These are phyloP conservation scores for Beauveria scarabaeidicola DNA, from an alignment of 2,329 filamentous ascomycete genomes.

Conservation along the genomic window DNA sequence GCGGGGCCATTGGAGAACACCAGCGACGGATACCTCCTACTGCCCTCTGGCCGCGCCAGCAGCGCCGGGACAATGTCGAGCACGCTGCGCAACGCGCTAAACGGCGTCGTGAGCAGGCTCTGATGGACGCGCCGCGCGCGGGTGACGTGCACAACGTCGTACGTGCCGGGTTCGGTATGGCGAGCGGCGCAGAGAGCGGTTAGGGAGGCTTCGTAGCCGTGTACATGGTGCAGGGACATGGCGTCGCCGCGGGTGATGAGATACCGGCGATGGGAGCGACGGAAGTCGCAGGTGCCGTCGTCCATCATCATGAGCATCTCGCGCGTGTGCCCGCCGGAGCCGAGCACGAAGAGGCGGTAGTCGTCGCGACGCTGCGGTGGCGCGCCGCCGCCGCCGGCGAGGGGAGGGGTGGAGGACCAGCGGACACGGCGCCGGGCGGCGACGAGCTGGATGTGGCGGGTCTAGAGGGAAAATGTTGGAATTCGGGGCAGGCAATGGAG, in stretches of 20 bases:
- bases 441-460: conserved; percentile 23
- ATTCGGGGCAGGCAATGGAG: too few species aligned
- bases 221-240: conserved; percentile 58
- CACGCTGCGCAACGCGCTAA: conserved; percentile 60
- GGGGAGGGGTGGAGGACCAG: conserved; percentile 4
- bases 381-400: not conserved
- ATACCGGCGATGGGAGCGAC: conserved; percentile 65
- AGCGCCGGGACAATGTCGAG: conserved; percentile 52
- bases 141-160: conserved; percentile 59
- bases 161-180: conserved; percentile 35
- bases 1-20: conserved; percentile 85
- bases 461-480: conserved; percentile 14
- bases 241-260: conserved; percentile 68
- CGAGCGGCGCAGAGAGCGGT: conserved; percentile 15
- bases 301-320: conserved; percentile 86
- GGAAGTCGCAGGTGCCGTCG: conserved; percentile 42
- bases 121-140: conserved; percentile 80
- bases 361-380: conserved; percentile 17
- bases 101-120: conserved; percentile 61
- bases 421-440: conserved; percentile 14
- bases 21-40: conserved; percentile 53
- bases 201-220: conserved; percentile 37
- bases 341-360: conserved; percentile 73
- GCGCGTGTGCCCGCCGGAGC: conserved; percentile 87
- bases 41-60: conserved; percentile 22